Conservation (phyloP, 768 basidiomycete species). For the Termitomyces sp. region DNA sequence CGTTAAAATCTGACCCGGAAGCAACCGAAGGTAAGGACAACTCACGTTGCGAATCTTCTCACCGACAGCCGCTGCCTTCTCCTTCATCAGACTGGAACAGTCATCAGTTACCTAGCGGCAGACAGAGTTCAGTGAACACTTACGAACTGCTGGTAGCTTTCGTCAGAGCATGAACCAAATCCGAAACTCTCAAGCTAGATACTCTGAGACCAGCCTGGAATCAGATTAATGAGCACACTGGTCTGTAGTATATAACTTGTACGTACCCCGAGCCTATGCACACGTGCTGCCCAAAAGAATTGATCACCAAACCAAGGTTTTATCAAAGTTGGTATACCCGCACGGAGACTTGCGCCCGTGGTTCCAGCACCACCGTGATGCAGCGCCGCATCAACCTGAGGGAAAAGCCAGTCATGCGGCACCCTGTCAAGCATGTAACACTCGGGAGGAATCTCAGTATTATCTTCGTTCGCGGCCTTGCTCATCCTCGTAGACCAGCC, state of each 20-base stretch:
- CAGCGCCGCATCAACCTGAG: conserved; percentile 52
- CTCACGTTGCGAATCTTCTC: conserved; percentile 28
- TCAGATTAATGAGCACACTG: background rate
- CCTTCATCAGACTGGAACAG: conserved; percentile 45
- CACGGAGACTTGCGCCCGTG: conserved; percentile 59
- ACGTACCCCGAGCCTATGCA: conserved; percentile 54
- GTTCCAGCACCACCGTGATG: conserved; percentile 73
- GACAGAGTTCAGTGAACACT: conserved; percentile 12
- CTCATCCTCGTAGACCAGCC: conserved; percentile 61
- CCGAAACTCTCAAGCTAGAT: conserved; percentile 35
- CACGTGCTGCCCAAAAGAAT: conserved; percentile 60
- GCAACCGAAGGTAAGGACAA: background rate
- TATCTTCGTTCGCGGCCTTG: conserved; percentile 24
- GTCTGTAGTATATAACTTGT: background rate
- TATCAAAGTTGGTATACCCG: conserved; percentile 62
- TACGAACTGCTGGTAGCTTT: conserved; percentile 50
- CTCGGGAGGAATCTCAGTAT: conserved; percentile 42
- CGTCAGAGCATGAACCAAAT: conserved; percentile 48
- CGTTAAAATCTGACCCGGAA: background rate
- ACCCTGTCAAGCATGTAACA: conserved; percentile 56
- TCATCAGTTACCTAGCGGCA: background rate
- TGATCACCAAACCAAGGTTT: conserved; percentile 72
- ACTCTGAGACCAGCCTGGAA: conserved; percentile 45
- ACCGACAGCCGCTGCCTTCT: conserved; percentile 44
- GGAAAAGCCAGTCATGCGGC: conserved; percentile 65